Evolutionary conservation across 352 stramenopile genomes (phyloP), one percentile per base, ranked within the genome.

Genomic region (Globisporangium canariense): DNA sequence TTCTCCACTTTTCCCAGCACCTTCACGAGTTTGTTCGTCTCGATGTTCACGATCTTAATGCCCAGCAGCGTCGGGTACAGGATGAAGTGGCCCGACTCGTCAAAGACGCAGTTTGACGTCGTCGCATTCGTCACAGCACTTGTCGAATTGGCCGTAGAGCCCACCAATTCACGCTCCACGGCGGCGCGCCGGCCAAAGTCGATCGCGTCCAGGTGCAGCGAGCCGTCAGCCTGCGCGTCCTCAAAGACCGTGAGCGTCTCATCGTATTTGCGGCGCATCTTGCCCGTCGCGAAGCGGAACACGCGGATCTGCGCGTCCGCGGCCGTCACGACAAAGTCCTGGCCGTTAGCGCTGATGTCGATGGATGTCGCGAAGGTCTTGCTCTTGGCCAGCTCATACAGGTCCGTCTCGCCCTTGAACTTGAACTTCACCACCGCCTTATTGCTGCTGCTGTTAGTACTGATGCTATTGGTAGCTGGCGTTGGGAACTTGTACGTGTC

Each of bases 11-110:
- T 97, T 11, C 97, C 97, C 11, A 99, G 77, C 28, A 98, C 89
- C 40, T 81, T 79, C 1, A 94, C 80, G 7, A 98, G 73, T 51
- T 94, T 96, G 76, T 98, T 98, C 40, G 88, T 97, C 73, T 98
- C 86, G 8, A 98, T 72, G 66, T 98, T 97, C 40, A 99, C 89
- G 11, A 98, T 78, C 77, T 99, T 99, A 66, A 99, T 94, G 3
- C 98, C 98, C 6, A 98, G 64, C 59, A 99, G 80, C 20, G 96
- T 99, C 16, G 94, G 83, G 62, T 98, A 97, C 50, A 99, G 57
- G 3, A 99, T 75, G 68, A 98, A 99, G 64, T 97, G 77, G n/a
- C 97, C 97, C 0, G 85, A 96, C 64, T 97, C 88, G 69, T 99
- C 98, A 69, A 99, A 99, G 28, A 97, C 66, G 58, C 87, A 94